Conservation (phyloP, 2,329 filamentous ascomycete genomes). For the Fusarium abutilonis region DNA sequence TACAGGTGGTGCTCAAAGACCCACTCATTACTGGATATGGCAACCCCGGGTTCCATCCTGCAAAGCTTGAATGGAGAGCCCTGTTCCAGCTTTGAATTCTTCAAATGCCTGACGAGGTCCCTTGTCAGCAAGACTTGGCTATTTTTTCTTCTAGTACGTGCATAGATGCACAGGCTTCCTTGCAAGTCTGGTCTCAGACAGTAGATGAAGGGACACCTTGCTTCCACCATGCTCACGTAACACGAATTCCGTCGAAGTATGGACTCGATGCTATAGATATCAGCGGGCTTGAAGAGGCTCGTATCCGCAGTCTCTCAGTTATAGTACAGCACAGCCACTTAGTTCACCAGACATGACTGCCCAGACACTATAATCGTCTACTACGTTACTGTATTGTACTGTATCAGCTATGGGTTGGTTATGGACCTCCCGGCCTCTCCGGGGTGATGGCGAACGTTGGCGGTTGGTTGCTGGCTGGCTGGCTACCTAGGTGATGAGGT, state of each 20-base stretch:
- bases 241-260: no score
- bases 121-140: slow-evolving; percentile 35
- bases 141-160: not conserved
- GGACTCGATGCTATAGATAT: slow-evolving; percentile 5
- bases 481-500: no score
- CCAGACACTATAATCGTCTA: no score
- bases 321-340: slow-evolving; percentile 26
- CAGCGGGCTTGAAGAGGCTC: slow-evolving; percentile 4
- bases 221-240: not conserved
- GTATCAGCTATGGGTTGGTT: no score
- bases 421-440: slow-evolving; percentile 21
- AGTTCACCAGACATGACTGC: not conserved
- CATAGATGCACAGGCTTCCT: slow-evolving; percentile 19
- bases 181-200: slow-evolving; percentile 24
- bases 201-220: slow-evolving; percentile 23
- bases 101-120: slow-evolving; percentile 31
- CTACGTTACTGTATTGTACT: no score
- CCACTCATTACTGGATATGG: slow-evolving; percentile 23
- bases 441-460: slow-evolving; percentile 6
- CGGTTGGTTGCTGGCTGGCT: not conserved
- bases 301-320: not conserved
- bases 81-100: slow-evolving; percentile 24
- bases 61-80: slow-evolving; percentile 33
- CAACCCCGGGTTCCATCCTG: slow-evolving; percentile 18
- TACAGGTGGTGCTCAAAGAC: slow-evolving; percentile 12